A percentile compares a stretch with the other conserved stretches of the same genome.
phyloP scores from a whole-genome alignment of 371 early-diverging fungal species.

The Saksenaea vasiformis region DNA sequence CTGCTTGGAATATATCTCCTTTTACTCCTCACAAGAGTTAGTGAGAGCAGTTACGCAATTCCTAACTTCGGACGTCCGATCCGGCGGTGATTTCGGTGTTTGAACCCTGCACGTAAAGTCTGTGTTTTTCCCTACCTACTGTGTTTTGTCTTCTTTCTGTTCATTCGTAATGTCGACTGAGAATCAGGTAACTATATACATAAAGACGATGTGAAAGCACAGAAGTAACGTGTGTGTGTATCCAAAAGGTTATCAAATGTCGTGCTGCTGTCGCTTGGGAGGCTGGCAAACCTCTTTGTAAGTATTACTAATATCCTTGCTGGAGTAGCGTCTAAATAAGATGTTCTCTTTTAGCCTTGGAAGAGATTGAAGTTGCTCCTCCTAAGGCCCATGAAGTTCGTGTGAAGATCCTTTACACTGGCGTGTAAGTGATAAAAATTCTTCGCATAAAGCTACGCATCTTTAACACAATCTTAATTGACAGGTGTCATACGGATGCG shows the following conservation, averaged over 20 bases:
- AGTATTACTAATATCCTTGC: conserved; percentile 19
- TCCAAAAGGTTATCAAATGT: conserved; percentile 78
- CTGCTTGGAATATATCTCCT: too few relatives aligned
- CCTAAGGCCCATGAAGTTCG: conserved; percentile 96
- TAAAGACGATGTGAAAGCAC: neutral
- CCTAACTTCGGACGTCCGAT: neutral
- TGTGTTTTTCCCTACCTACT: neutral
- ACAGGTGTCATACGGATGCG: conserved; percentile 89
- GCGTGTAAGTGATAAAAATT: conserved; percentile 63
- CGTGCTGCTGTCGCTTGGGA: conserved; percentile 97
- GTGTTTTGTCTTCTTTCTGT: neutral
- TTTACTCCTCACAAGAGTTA: too few relatives aligned
- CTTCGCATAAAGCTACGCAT: neutral
- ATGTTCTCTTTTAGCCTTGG: conserved; percentile 64
- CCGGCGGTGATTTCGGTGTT: neutral
- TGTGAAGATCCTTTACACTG: conserved; percentile 87
- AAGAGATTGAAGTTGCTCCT: conserved; percentile 90
- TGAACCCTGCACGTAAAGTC: neutral
- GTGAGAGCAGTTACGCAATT: too few relatives aligned
- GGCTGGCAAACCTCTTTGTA: conserved; percentile 88
- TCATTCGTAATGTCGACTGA: neutral
- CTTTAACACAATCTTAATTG: neutral
- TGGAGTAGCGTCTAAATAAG: too few relatives aligned
- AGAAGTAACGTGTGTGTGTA: neutral
- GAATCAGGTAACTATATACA: neutral